A percentile compares a stretch with the other conserved stretches of the same genome.
phyloP scores from a whole-genome alignment of 371 early-diverging fungal genomes.

The Apophysomyces elegans region DNA sequence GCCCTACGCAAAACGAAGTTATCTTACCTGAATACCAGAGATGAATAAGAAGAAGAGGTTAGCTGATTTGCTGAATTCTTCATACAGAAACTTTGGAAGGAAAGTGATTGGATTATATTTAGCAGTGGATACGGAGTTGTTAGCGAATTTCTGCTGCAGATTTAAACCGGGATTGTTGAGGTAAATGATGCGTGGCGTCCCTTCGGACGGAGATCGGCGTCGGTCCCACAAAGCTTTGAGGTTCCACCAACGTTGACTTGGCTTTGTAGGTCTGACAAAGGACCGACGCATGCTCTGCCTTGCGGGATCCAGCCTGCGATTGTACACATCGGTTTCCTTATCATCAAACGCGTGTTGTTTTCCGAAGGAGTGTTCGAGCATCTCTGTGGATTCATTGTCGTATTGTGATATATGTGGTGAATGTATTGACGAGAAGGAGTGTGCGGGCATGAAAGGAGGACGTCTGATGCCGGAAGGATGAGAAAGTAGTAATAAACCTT shows the following conservation, averaged over 20 bases:
- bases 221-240: conserved; percentile 10
- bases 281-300: conserved; percentile 13
- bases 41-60: conserved; percentile 95
- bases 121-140: conserved; percentile 85
- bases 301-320: conserved; percentile 12
- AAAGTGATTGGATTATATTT: conserved; percentile 91
- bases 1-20: neutral
- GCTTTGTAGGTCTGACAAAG: conserved; percentile 11
- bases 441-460: conserved; percentile 24
- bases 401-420: conserved; percentile 19
- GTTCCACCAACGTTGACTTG: conserved; percentile 9
- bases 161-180: conserved; percentile 81
- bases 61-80: conserved; percentile 94
- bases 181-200: conserved; percentile 74
- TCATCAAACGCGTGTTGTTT: conserved; percentile 15
- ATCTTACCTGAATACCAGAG: conserved; percentile 76
- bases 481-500: conserved; percentile 29
- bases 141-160: conserved; percentile 71
- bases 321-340: conserved; percentile 17
- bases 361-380: conserved; percentile 30
- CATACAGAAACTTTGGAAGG: conserved; percentile 89
- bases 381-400: conserved; percentile 44
- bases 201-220: conserved; percentile 9
- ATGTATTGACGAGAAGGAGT: conserved; percentile 32
- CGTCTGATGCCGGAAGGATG: conserved; percentile 22